Base-by-base conservation (phyloP, 306 rosid genomes). In the Styphnolobium japonicum region DNA sequence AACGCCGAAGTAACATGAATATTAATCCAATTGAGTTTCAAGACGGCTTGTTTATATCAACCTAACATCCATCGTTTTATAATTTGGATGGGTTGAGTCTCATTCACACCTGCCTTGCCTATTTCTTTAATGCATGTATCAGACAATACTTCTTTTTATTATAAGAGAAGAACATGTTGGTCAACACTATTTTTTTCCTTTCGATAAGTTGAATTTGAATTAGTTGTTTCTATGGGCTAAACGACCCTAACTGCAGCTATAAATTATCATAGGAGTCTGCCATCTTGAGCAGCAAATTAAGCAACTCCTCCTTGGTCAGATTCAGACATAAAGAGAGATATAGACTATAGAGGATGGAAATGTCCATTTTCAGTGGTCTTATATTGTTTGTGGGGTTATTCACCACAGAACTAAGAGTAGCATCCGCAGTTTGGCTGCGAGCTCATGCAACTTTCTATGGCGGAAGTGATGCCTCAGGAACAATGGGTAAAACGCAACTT, bases 361-460 rank as follows among this genome's bases (percentile, higher is more conserved):
- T 16, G 58, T 6, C 67, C 64, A 65, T 15, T 12, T 40, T 86
- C 52, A 64, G 71, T 57, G 33, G 57, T 56, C 21, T 77, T 11
- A 15, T 78, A 37, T 57, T 83, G 63, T n/a, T 82, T 72, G 21
- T 85, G 45, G 71, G 33, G 40, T 25, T 85, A 19, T 75, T 79
- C 65, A 67, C 84, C 75, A 42, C 86, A 27, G 62, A 83, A 33
- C 15, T 80, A 31, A 52, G 69, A 65, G 79, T 76, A 77, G 84
- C 80, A 48, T 75, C 80, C 0, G 86, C 86, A 67, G 56, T 0
- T 34, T 87, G 94, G 94, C 69, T 5, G n/a, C 40, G 12, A 80
- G 94, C 91, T 78, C 90, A 82, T 81, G 90, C 86, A 82, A 86
- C 94, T 42, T 90, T 88, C 81, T 90, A 90, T 34, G 91, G 91